Conservation (phyloP, 140 eudicot genomes). For the Flaveria floridana region DNA sequence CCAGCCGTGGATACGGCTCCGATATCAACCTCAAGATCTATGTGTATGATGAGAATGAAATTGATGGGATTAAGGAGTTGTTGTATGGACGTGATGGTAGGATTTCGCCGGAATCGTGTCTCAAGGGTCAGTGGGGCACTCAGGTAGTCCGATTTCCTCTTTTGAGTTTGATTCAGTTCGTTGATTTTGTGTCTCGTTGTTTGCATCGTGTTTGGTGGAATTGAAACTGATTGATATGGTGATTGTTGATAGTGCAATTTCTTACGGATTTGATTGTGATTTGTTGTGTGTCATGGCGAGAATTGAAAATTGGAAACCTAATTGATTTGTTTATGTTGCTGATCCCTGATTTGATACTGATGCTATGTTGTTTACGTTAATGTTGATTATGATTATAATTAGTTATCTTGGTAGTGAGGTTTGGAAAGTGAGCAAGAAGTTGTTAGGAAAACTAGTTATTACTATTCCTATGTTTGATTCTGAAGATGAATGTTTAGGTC, state of each 20-base stretch:
- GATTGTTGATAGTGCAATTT: neutral
- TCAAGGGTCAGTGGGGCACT: conserved; percentile 91
- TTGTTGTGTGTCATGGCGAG: neutral
- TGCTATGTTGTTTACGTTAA: neutral
- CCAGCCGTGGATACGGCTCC: conserved; percentile 50
- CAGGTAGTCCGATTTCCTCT: conserved; percentile 44
- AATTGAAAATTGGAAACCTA: neutral
- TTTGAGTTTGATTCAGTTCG: neutral
- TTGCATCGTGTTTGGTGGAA: neutral
- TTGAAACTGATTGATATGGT: conserved; percentile 1
- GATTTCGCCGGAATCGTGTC: conserved; percentile 54
- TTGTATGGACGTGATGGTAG: conserved; percentile 70
- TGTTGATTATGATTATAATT: neutral
- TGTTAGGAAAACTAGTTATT: neutral
- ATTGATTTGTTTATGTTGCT: neutral
- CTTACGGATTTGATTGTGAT: conserved; percentile 1
- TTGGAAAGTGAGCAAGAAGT: neutral
- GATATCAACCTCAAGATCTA: conserved; percentile 65
- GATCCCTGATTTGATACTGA: neutral
- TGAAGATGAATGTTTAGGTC: neutral
- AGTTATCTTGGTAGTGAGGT: neutral
- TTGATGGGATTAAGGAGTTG: conserved; percentile 60
- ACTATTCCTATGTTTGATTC: neutral
- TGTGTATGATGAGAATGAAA: conserved; percentile 77
- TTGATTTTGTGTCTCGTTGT: conserved; percentile 6